Evolutionary conservation across 140 eudicot species (phyloP).

Genomic region (Ambrosia hybrid): DNA sequence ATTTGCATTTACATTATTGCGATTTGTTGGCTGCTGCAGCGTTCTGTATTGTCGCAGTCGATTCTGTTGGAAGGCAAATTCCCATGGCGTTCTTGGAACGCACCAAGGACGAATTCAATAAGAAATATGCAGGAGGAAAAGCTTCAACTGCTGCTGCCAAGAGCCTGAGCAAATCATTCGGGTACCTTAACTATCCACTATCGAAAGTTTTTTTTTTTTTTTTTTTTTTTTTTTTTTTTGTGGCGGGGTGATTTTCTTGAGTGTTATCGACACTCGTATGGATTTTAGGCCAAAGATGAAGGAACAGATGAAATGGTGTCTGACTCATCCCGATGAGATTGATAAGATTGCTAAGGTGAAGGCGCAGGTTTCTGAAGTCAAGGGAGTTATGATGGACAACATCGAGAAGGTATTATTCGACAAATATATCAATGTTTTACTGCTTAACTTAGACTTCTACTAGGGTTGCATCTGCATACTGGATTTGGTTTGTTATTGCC

Average conservation of each 20-base stretch:
- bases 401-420: conserved; percentile 49
- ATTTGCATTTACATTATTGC: too few relatives aligned
- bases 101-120: conserved; percentile 36
- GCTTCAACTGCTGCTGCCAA: conserved; percentile 60
- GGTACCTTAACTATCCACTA: not conserved
- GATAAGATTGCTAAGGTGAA: conserved; percentile 60
- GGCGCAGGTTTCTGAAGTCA: conserved; percentile 63
- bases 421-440: not conserved
- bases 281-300: not conserved
- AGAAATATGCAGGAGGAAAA: conserved; percentile 49
- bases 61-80: not conserved
- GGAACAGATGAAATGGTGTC: not conserved
- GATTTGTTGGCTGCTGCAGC: not conserved
- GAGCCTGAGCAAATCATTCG: conserved; percentile 52
- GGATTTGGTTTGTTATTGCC: too few relatives aligned
- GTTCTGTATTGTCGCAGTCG: not conserved
- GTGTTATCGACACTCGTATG: not conserved
- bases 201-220: too few relatives aligned
- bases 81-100: not conserved
- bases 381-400: conserved; percentile 61
- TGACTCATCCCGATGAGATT: conserved; percentile 28
- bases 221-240: too few relatives aligned
- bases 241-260: too few relatives aligned
- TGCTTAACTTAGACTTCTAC: not conserved
- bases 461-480: conserved; percentile 6